phyloP scores from a whole-genome alignment of 192 early-diverging fungal genomes.

The Rhizophlyctis rosea region DNA sequence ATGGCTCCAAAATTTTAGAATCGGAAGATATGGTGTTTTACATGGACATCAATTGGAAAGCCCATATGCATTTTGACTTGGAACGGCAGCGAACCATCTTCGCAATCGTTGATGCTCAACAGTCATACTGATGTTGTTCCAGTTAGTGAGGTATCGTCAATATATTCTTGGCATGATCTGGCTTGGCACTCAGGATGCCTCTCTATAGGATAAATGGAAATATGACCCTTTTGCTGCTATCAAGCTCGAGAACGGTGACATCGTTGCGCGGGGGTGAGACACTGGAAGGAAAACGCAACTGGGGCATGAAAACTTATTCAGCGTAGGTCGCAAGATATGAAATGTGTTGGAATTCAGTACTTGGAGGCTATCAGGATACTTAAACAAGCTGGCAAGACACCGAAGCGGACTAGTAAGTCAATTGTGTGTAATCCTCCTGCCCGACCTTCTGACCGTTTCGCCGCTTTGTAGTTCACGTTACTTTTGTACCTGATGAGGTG shows the following conservation, averaged over 20 bases:
- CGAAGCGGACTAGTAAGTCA: constrained; percentile 49
- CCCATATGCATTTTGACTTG: constrained; percentile 73
- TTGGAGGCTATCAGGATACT: constrained; percentile 75
- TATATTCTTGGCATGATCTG: background rate
- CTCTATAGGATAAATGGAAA: constrained; percentile 64
- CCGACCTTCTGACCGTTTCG: no score
- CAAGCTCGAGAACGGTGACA: constrained; percentile 60
- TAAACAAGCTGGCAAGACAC: constrained; percentile 48
- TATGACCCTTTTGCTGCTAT: constrained; percentile 72
- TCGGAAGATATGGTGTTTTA: no score
- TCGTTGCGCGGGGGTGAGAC: constrained; percentile 70
- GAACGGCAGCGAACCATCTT: constrained; percentile 52
- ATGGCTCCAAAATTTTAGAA: no score
- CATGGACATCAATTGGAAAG: no score
- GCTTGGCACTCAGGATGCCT: no score
- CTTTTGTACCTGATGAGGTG: constrained; percentile 66
- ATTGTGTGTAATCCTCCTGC: background rate
- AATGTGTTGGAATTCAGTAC: constrained; percentile 80
- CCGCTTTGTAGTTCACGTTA: constrained; percentile 53
- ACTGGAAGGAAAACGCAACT: background rate
- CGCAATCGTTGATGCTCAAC: constrained; percentile 72
- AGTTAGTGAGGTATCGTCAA: constrained; percentile 51
- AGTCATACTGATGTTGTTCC: constrained; percentile 90
- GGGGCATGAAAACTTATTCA: no score
- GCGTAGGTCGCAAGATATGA: constrained; percentile 77